These are phyloP conservation scores for Entomortierella parvispora DNA, from an alignment of 192 early-diverging fungal species.

Conservation along the genomic window DNA sequence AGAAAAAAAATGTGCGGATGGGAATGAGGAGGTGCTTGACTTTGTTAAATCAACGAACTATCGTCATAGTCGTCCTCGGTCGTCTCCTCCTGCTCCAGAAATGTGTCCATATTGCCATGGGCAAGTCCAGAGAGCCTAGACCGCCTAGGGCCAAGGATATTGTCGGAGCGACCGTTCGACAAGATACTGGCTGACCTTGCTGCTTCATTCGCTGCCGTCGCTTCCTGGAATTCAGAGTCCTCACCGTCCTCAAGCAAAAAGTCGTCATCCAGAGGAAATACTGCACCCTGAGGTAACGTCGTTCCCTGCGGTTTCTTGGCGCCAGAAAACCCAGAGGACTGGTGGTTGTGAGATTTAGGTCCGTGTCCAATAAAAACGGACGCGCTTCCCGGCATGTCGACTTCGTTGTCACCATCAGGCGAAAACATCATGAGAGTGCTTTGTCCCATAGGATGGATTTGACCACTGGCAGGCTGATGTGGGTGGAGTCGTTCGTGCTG, in stretches of 20 bases:
- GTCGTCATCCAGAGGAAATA: constrained; percentile 40
- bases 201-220: not conserved
- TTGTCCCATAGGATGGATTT: constrained; percentile 33
- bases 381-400: constrained; percentile 54
- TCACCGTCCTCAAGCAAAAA: not conserved
- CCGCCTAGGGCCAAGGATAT: not conserved
- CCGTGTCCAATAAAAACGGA: constrained; percentile 29
- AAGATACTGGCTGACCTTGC: constrained; percentile 3
- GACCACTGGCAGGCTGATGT: not conserved
- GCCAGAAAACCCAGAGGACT: not conserved
- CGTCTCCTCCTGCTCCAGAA: constrained; percentile 19
- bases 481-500: not conserved
- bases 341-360: not conserved
- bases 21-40: not conserved
- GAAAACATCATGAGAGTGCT: constrained; percentile 59
- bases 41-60: constrained; percentile 17
- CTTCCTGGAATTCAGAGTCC: not conserved
- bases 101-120: constrained; percentile 3
- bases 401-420: constrained; percentile 69
- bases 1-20: constrained; percentile 1
- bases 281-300: constrained; percentile 40
- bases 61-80: constrained; percentile 28
- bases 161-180: constrained; percentile 9
- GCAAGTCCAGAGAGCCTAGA: not conserved
- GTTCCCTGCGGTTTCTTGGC: constrained; percentile 1